Evolutionary conservation across 768 basidiomycete genomes (phyloP).

Genomic region (Chalciporus pseudorubinellus): DNA sequence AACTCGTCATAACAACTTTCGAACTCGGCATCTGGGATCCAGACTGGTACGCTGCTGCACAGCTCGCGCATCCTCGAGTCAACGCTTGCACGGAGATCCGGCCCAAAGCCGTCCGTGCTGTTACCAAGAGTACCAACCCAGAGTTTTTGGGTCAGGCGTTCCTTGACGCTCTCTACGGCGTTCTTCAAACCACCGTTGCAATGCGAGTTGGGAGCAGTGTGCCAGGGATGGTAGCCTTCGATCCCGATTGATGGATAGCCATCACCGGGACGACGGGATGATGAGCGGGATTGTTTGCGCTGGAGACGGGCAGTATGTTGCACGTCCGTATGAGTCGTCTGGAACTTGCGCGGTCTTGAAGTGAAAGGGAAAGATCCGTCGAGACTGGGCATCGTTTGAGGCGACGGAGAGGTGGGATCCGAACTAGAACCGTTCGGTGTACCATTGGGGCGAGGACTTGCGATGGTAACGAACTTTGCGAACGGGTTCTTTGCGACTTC

Average conservation of each 20-base stretch:
- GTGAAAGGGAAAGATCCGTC: constrained; percentile 27
- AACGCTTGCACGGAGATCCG: constrained; percentile 54
- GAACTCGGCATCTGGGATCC: constrained; percentile 82
- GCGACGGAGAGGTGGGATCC: neutral
- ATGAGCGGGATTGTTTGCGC: constrained; percentile 53
- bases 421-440: constrained; percentile 13
- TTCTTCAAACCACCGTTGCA: constrained; percentile 86
- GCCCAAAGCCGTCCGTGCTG: constrained; percentile 60
- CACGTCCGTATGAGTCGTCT: constrained; percentile 48
- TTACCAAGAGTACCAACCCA: constrained; percentile 77
- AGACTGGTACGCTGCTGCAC: constrained; percentile 54
- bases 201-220: constrained; percentile 61
- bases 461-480: constrained; percentile 43
- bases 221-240: constrained; percentile 36
- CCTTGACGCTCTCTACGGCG: constrained; percentile 67
- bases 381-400: constrained; percentile 10
- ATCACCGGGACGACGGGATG: constrained; percentile 42
- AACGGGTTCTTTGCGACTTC: constrained; percentile 64
- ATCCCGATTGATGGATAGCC: constrained; percentile 31
- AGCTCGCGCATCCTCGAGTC: constrained; percentile 47
- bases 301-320: constrained; percentile 39
- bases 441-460: constrained; percentile 21
- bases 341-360: constrained; percentile 42
- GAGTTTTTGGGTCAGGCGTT: constrained; percentile 46
- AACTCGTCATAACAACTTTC: constrained; percentile 81